Evolutionary conservation across 1,284 basidiomycete species (phyloP).

Genomic region (Amylostereum chailletii): DNA sequence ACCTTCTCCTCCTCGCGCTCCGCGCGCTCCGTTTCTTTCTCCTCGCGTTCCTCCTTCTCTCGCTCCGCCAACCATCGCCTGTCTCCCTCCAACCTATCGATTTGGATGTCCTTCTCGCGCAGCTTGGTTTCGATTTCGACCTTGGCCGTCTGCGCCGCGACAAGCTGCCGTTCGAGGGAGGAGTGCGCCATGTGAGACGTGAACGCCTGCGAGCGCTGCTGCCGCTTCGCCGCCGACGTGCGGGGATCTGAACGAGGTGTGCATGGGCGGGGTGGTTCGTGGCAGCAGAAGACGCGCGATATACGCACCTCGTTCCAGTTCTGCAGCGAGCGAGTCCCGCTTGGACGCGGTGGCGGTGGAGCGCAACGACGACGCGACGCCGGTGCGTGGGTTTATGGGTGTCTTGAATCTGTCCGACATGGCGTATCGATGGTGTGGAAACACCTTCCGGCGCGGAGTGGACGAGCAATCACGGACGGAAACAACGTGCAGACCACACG

Average conservation of each 20-base stretch:
- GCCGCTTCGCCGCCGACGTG: slow-evolving; percentile 49
- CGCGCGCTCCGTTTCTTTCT: slow-evolving; percentile 45
- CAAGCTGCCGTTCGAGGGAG: slow-evolving; percentile 52
- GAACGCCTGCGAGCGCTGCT: slow-evolving; percentile 51
- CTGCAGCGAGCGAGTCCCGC: slow-evolving; percentile 55
- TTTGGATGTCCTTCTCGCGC: slow-evolving; percentile 43
- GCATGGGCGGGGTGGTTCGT: slow-evolving; percentile 4
- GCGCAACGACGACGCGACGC: slow-evolving; percentile 14
- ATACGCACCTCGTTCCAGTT: slow-evolving; percentile 50
- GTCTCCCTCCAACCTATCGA: slow-evolving; percentile 59
- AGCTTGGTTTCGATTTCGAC: slow-evolving; percentile 56
- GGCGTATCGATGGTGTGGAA: slow-evolving; percentile 10
- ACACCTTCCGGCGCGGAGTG: slow-evolving; percentile 1
- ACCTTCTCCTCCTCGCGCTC: slow-evolving; percentile 48
- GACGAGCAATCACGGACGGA: neutral
- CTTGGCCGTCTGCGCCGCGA: slow-evolving; percentile 46
- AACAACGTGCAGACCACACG: neutral
- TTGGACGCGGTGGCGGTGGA: slow-evolving; percentile 27
- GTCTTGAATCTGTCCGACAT: slow-evolving; percentile 19
- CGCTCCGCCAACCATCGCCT: slow-evolving; percentile 51
- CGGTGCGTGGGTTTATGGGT: slow-evolving; percentile 14
- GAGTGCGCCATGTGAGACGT: slow-evolving; percentile 48
- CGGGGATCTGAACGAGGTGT: slow-evolving; percentile 40
- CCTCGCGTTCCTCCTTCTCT: slow-evolving; percentile 49
- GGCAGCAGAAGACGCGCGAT: neutral